Evolutionary conservation across 768 basidiomycete species (phyloP), one percentile per base, ranked within the genome.

Genomic region (Dioszegia crocea): DNA sequence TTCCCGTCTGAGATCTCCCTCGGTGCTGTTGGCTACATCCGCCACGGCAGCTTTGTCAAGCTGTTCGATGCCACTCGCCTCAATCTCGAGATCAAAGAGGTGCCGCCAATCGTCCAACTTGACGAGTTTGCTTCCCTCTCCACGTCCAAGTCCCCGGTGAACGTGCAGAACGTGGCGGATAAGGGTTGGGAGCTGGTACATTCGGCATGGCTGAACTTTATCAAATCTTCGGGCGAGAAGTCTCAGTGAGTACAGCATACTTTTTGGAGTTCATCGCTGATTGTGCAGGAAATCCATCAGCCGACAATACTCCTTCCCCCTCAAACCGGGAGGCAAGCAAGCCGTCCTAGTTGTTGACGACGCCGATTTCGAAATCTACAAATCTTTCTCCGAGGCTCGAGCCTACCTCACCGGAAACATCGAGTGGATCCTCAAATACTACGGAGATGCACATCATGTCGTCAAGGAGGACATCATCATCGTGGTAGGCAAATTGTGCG

Each of bases 11-110:
- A 67, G 4, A 82, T 90, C 0, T 73, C 80, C 12, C 76, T 89
- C 2, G 89, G 89, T 6, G 84, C 85, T 2, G 85, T 91, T 9
- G 89, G 89, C 2, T 91, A 87, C 71, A 77, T 89, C 31, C 83
- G 85, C 0, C 75, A 76, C n/a, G 89, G 88, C 2, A 76, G 78
- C 44, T 91, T 91, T 63, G 76, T 88, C 57, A 85, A 84, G 8
- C 79, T 90, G 6, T 84, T 89, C 77, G 87, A 89, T 72, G 83
- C 86, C 1, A 81, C 56, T 31, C 21, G 58, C 84, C 70, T 78
- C 82, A 51, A 85, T 84, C 4, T 73, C 76, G 38, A 80, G 80
- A 60, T 79, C 77, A 40, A 47, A 11, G 57, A 48, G 36, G 41
- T 66, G 17, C 70, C 67, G 12, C 69, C 69, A 2, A 31, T 52